phyloP scores from a whole-genome alignment of 306 rosid genomes.

The Abrus precatorius region DNA sequence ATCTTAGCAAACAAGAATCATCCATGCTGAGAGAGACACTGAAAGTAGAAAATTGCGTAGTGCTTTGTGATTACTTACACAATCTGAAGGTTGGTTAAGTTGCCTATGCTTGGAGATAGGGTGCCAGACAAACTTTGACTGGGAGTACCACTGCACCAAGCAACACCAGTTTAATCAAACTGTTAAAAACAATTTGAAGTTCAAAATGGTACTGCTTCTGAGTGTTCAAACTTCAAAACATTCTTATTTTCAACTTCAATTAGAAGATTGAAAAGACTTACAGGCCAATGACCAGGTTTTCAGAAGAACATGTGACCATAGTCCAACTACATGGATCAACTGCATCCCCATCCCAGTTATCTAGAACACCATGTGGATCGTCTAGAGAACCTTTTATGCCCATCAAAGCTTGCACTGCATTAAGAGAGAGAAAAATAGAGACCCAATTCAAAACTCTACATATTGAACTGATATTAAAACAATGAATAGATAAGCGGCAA shows the following conservation, averaged over 20 bases:
- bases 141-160: conserved; percentile 82
- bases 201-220: neutral
- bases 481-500: neutral
- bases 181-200: conserved; percentile 15
- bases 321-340: conserved; percentile 99
- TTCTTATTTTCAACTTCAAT: neutral
- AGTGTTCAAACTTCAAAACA: conserved; percentile 6
- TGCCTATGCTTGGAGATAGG: conserved; percentile 92
- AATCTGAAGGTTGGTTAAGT: conserved; percentile 94
- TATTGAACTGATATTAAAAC: conserved; percentile 31
- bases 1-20: conserved; percentile 42
- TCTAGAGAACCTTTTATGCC: conserved; percentile 68
- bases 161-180: conserved; percentile 50
- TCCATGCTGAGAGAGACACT: conserved; percentile 11
- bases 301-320: conserved; percentile 97
- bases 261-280: conserved; percentile 56
- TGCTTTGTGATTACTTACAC: conserved; percentile 68
- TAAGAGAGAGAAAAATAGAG: conserved; percentile 8
- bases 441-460: conserved; percentile 50
- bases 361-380: conserved; percentile 96
- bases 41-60: neutral
- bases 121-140: conserved; percentile 95
- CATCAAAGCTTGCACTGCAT: conserved; percentile 94
- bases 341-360: conserved; percentile 93
- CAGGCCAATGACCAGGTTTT: conserved; percentile 86